These are phyloP conservation scores for Zygosaccharomyces bisporus DNA, from an alignment of 805 yeast species.

Conservation along the genomic window DNA sequence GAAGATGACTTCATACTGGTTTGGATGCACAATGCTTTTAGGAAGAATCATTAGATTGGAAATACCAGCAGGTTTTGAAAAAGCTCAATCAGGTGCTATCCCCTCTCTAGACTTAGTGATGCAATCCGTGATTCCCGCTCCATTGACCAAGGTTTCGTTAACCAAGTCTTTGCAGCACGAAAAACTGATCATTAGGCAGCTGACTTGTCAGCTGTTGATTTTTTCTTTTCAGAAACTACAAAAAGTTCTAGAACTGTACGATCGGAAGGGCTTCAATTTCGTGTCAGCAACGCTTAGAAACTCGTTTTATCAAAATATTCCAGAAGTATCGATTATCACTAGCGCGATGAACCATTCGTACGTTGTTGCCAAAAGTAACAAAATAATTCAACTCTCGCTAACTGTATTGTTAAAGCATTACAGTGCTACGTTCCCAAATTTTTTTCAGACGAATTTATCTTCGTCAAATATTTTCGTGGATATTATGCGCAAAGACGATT, in stretches of 20 bases:
- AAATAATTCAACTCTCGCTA: conserved; percentile 46
- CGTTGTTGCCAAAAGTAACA: conserved; percentile 37
- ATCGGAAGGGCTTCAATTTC: conserved; percentile 40
- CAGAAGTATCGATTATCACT: conserved; percentile 45
- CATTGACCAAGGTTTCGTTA: conserved; percentile 55
- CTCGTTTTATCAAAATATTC: conserved; percentile 40
- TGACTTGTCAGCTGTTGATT: conserved; percentile 57
- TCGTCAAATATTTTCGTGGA: conserved; percentile 38
- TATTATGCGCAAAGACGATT: conserved; percentile 32
- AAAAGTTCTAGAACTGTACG: conserved; percentile 38
- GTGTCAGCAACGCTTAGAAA: conserved; percentile 37
- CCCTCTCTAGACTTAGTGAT: conserved; percentile 41
- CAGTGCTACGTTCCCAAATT: conserved; percentile 38
- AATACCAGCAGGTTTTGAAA: conserved; percentile 43
- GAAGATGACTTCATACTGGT: conserved; percentile 73
- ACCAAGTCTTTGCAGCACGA: conserved; percentile 55
- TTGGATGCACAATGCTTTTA: conserved; percentile 63
- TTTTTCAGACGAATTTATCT: conserved; percentile 32
- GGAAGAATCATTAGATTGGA: conserved; percentile 56
- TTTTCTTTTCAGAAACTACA: conserved; percentile 53
- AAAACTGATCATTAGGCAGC: conserved; percentile 52
- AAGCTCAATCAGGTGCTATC: conserved; percentile 27
- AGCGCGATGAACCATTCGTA: conserved; percentile 43
- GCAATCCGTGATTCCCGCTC: conserved; percentile 62
- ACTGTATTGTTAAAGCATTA: conserved; percentile 44